Conservation (phyloP, 2,329 filamentous ascomycete genomes). For the Onygenales sp. region DNA sequence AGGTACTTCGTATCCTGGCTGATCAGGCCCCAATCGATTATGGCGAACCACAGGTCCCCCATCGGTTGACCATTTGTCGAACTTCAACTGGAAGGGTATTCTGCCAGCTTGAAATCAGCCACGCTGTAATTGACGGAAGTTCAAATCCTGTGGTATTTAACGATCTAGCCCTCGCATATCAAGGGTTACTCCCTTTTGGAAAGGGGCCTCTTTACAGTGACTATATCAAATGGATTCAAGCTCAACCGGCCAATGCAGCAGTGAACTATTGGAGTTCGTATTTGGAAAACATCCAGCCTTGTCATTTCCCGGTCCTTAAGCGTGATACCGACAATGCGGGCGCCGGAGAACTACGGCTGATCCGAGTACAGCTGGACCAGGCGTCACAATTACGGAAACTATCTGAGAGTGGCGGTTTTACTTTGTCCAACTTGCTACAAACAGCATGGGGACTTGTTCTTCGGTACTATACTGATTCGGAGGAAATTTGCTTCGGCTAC, state of each 20-base stretch:
- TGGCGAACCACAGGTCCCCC: slow-evolving; percentile 18
- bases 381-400: slow-evolving; percentile 8
- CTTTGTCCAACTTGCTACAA: slow-evolving; percentile 42
- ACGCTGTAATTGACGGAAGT: slow-evolving; percentile 36
- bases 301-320: slow-evolving; percentile 27
- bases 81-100: slow-evolving; percentile 19
- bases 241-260: slow-evolving; percentile 19
- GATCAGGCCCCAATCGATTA: not conserved
- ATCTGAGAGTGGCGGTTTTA: slow-evolving; percentile 19
- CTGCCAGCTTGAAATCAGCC: slow-evolving; percentile 35
- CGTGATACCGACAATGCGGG: not conserved
- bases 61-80: slow-evolving; percentile 28
- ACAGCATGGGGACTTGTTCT: slow-evolving; percentile 45
- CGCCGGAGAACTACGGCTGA: slow-evolving; percentile 4
- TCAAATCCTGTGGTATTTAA: slow-evolving; percentile 31
- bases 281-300: slow-evolving; percentile 29
- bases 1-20: not conserved
- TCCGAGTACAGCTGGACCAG: slow-evolving; percentile 2
- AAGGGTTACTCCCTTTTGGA: slow-evolving; percentile 19
- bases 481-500: slow-evolving; percentile 46
- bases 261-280: slow-evolving; percentile 32
- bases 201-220: slow-evolving; percentile 27
- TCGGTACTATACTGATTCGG: slow-evolving; percentile 36
- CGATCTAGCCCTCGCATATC: slow-evolving; percentile 30
- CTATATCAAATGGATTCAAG: slow-evolving; percentile 23